A percentile compares a stretch with the other conserved stretches of the same genome.
These are phyloP conservation scores for Plasmodium gallinaceum DNA, from an alignment of 169 alveolate species.

Conservation along the genomic window DNA sequence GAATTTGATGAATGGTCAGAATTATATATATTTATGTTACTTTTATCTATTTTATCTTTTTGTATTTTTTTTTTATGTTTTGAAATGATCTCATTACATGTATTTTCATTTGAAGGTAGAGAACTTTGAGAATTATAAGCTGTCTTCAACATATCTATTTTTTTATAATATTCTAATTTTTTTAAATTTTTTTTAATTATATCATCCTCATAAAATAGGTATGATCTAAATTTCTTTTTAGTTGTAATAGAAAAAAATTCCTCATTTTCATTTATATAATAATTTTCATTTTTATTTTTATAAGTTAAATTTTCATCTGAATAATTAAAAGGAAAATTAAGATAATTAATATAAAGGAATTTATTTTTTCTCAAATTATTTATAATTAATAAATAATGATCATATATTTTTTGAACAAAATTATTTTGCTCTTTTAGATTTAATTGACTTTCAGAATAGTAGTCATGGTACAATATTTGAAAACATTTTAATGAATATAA, in stretches of 20 bases:
- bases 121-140: conserved; percentile 1
- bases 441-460: conserved; percentile 7
- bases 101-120: neutral
- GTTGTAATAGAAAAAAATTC: conserved; percentile 40
- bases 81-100: too few relatives aligned
- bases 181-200: conserved; percentile 13
- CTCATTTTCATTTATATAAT: conserved; percentile 41
- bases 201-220: conserved; percentile 21
- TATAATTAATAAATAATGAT: conserved; percentile 13
- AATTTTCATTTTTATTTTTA: conserved; percentile 39
- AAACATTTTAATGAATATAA: conserved; percentile 35
- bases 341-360: conserved; percentile 16
- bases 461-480: conserved; percentile 48
- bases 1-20: neutral
- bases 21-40: neutral
- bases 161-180: conserved; percentile 20
- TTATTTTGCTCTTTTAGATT: conserved; percentile 12
- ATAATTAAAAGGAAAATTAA: conserved; percentile 41
- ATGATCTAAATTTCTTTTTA: conserved; percentile 37
- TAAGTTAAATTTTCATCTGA: conserved; percentile 22
- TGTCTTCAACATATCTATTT: neutral
- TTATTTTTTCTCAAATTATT: conserved; percentile 26
- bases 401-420: conserved; percentile 16
- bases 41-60: neutral
- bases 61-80: neutral